Base-by-base conservation (phyloP, 352 stramenopile species). In the Phytophthora pseudosyringae region DNA sequence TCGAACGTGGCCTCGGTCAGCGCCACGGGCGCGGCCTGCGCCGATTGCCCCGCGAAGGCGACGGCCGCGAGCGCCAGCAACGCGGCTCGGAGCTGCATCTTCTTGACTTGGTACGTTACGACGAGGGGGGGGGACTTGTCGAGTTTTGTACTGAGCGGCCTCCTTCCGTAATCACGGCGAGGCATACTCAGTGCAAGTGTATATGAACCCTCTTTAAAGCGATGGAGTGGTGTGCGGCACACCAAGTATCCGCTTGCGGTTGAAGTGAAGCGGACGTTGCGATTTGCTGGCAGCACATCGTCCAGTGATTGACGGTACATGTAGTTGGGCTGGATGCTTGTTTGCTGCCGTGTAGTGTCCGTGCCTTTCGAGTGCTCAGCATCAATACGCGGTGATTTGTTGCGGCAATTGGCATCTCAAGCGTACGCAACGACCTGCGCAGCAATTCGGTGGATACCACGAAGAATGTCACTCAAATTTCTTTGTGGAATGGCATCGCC, bases 1-100 rank as follows among this genome's bases (percentile, higher is more conserved):
- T 93, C 84, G 49, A 93, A 93, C 25, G 75, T 80, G 36, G 63
- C 63, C 28, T 88, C 79, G 1, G 69, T 86, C 18, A 88, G 62
- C 39, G 52, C 59, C 28, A 68, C 64, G n/a, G 71, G 67, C 29
- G 55, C 57, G 15, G 76, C 76, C 11, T 65, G 51, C 9, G 49
- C 64, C 16, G n/a, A 49, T 21, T 69, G 64, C 3, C 67, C 59
- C 18, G 54, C 47, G 32, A 75, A 69, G 26, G 52, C 66, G 52
- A 83, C n/a, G 32, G 55, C 52, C 56, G 61, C 61, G 59, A 82
- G 54, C 29, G 61, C 51, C 59, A 80, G 77, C 29, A 57, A 63
- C 11, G 43, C 25, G 26, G 18, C 28, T 15, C 33, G 46, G 52
- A 57, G 52, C 35, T 66, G 52, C 65, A 73, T 73, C 9, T 33